Percentiles rank a stretch among this genome's conserved stretches.
phyloP scores from a whole-genome alignment of 208 protist genomes.

The Crithidia fasciculata region DNA sequence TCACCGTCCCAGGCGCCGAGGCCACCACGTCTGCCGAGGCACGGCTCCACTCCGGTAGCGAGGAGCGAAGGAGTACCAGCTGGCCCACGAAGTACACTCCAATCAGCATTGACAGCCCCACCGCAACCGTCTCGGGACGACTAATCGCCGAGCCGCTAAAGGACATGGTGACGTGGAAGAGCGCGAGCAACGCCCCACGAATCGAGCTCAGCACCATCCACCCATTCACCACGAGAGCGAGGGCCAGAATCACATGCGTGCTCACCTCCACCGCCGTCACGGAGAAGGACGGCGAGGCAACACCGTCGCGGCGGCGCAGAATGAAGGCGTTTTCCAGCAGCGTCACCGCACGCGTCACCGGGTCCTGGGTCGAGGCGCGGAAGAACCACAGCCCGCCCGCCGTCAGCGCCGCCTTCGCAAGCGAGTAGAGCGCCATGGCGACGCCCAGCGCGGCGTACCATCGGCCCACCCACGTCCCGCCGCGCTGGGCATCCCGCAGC shows the following conservation, averaged over 20 bases:
- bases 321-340: constrained; percentile 52
- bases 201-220: constrained; percentile 75
- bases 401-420: constrained; percentile 55
- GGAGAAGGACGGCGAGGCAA: constrained; percentile 20
- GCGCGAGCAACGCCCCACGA: constrained; percentile 75
- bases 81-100: constrained; percentile 79
- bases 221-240: constrained; percentile 69
- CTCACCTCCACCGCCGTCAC: constrained; percentile 35
- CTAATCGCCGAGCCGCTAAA: constrained; percentile 50
- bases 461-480: constrained; percentile 47
- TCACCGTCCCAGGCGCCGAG: not conserved
- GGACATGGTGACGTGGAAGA: constrained; percentile 78
- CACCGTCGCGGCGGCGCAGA: constrained; percentile 17
- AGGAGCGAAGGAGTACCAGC: constrained; percentile 70
- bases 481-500: constrained; percentile 55
- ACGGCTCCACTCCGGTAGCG: constrained; percentile 24
- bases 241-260: constrained; percentile 39
- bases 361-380: constrained; percentile 51
- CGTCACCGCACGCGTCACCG: constrained; percentile 50
- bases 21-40: not conserved
- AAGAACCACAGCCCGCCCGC: constrained; percentile 45
- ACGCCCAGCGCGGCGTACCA: constrained; percentile 55
- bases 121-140: constrained; percentile 65
- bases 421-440: constrained; percentile 59
- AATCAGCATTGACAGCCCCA: constrained; percentile 70